Base-by-base conservation (phyloP, 176 grass and related monocot genomes). In the Musa troglodytarum region DNA sequence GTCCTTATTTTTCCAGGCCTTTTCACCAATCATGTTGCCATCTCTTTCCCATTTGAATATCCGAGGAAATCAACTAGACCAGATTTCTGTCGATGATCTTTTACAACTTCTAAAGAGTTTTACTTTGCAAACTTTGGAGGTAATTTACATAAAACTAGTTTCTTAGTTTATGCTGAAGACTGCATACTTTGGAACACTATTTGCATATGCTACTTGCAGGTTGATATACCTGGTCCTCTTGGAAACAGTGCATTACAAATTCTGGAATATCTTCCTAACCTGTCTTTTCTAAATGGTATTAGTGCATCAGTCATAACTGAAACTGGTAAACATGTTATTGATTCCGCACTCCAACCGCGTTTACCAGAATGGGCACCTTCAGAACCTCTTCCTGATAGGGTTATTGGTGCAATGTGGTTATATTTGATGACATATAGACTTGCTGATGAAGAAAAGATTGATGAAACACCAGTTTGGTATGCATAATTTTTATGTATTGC, bases 381-480 rank as follows among this genome's bases (percentile, higher is more conserved):
- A 69, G 93, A 97, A 67, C 70, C 83, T 71, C 87, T 90, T 77
- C 26, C 76, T 76, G 93, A 97, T 57, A 92, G 86, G 75, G 86
- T 97, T 79, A 79, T 97, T 85, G 81, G 82, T 85, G 86, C 90
- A 76, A 93, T 93, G 93, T 97, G 93, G 90, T 65, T 85, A 53
- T 97, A 93, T 88, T 80, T 93, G 79, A 93, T 97, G 93, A 90
- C 90, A 61, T 97, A 97, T 54, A 81, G 93, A 57, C 88, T 97
- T 77, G 88, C 90, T 66, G 86, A 97, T 85, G 93, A 88, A 77
- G 87, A 97, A 83, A 97, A 97, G 82, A 90, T 92, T 63, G 93
- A 97, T 69, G 90, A 97, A 90, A 97, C 93, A 80, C 83, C 93
- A 75, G 65, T 97, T 59, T 97, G 93, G 93, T 97, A 93, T 82